Base-by-base conservation (phyloP, 441 rosid species). In the Rhodomyrtus psidioides region DNA sequence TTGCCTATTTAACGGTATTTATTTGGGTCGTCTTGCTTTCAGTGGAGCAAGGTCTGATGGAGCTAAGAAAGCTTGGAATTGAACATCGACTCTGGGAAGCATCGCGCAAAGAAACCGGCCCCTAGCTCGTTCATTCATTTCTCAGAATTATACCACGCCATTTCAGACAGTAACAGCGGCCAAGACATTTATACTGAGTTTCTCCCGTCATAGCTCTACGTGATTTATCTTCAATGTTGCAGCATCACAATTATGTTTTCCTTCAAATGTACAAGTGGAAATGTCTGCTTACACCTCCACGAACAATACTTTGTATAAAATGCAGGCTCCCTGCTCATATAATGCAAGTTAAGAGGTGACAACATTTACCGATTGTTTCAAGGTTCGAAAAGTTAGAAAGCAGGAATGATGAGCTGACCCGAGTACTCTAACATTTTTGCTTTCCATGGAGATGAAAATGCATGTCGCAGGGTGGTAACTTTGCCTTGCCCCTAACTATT, bases 1-100 rank as follows among this genome's bases (percentile, higher is more conserved):
- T 19, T 65, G n/a, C 46, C 46, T 65, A 19, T 34, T 5, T 65
- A 30, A 34, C 4, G 15, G 46, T 9, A 34, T 19, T 65, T 23
- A 65, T 65, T 65, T 65, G 76, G 26, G 83, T 53, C 17, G 59
- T 44, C 83, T 82, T 82, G 24, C 59, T 83, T 62, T 51, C 44
- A 83, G 85, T 83, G 4, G 85, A 83, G 16, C 85, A 83, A 59
- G 85, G 85, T 42, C 55, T 83, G 55, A 59, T 83, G 81, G 85
- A 83, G 79, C 76, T 83, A 30, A 83, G 85, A 59, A 83, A 83
- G 85, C 17, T 83, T 46, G 74, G 42, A 83, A 59, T 83, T 24
- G 85, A 83, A 44, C 85, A 83, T 83, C 81, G 81, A 62, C 85
- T 83, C 55, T 83, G 85, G 85, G 85, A 83, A 83, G 74, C 85